Base-by-base conservation (phyloP, 2,329 filamentous ascomycete genomes). In the Trichophaea hybrida region DNA sequence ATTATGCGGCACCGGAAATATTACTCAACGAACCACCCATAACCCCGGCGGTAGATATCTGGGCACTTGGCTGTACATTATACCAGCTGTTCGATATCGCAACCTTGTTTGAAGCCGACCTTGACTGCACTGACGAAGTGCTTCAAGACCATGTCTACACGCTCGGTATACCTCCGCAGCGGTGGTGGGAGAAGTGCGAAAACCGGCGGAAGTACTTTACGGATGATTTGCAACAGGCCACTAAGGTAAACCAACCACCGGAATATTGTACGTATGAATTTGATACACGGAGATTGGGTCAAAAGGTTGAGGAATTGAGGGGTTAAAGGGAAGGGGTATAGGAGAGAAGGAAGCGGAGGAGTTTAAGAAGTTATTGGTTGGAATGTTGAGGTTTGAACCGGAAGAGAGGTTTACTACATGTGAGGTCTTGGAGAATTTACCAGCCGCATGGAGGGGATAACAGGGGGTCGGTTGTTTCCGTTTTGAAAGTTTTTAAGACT, bases 311-410 rank as follows among this genome's bases (percentile, higher is more conserved):
- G 38, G 38, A 4, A 2, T 43, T 10, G 38, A 43, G 38, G 38
- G 10, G 38, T 43, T 43, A 4, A 43, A 10, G 38, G 38, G 4
- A 43, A 43, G 4, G 38, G 38, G 38, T 1, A 43, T 43, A 4
- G 38, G 38, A 15, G 24, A 51, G 48, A 46, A 40, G 7, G 33
- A 37, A 15, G 34, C 5, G 35, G 12, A 5, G 46, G 34, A 52
- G 34, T 37, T 52, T 15, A n/a, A n/a, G 55, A 43, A 10, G 8
- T 48, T 52, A 32, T 37, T 58, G 10, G 46, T 10, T 13, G 56
- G 56, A 6, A 52, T 58, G 55, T 31, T 58, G 34, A 58, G n/a
- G 10, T 52, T 37, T 10, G 46, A 44, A 32, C 56, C 48, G 5
- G 34, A 10, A 34, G 46, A 58, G 56, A 58, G 32, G 34, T 33